phyloP scores from a whole-genome alignment of 176 grass and related monocot species.

The Musa schizocarpa region DNA sequence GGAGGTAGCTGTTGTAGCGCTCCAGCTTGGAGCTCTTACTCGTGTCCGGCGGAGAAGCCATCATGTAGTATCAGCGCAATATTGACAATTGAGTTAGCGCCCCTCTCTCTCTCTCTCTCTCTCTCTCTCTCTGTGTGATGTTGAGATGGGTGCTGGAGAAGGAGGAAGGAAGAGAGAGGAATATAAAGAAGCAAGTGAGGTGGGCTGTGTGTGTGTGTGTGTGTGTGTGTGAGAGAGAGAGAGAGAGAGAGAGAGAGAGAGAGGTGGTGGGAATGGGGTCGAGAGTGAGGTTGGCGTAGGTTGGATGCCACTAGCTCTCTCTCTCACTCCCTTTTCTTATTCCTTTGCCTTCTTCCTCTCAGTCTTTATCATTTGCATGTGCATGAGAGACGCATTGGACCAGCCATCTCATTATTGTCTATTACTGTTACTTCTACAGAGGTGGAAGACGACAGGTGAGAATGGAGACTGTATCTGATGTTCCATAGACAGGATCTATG shows the following conservation, averaged over 20 bases:
- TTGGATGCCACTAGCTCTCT: background rate
- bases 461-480: no score
- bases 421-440: background rate
- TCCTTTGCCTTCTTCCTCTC: background rate
- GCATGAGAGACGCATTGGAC: background rate
- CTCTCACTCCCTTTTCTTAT: background rate
- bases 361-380: background rate
- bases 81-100: no score
- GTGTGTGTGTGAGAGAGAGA: no score
- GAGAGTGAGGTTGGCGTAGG: background rate
- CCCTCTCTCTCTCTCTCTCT: background rate
- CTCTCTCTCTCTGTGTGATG: background rate
- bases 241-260: background rate
- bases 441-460: no score
- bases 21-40: conserved; percentile 7
- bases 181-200: background rate
- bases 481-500: no score
- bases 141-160: background rate
- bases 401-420: background rate
- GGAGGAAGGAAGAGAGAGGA: background rate
- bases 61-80: background rate
- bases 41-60: conserved; percentile 1
- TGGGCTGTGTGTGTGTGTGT: no score
- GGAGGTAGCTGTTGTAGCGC: conserved; percentile 5
- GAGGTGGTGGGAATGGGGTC: background rate